Conservation (phyloP, 2,329 filamentous ascomycete species). For the Nakataea oryzae region DNA sequence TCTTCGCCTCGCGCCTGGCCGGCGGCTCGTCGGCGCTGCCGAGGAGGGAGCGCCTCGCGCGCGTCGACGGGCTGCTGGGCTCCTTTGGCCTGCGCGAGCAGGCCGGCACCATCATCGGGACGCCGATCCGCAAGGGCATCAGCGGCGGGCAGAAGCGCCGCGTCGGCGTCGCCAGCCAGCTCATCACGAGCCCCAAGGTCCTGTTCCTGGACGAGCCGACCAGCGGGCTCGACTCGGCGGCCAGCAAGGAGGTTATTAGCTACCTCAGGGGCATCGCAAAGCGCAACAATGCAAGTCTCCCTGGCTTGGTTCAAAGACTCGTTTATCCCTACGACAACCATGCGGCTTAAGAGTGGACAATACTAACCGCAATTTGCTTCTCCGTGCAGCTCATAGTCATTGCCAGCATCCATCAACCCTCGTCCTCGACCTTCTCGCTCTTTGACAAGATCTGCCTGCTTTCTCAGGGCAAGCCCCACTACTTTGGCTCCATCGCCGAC, state of each 20-base stretch:
- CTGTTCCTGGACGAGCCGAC: constrained; percentile 80
- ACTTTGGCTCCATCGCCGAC: constrained; percentile 53
- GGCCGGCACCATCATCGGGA: constrained; percentile 64
- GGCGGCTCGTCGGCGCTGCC: constrained; percentile 34
- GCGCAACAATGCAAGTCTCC: constrained; percentile 46
- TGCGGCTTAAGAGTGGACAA: not conserved
- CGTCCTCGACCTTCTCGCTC: constrained; percentile 65
- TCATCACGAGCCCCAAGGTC: constrained; percentile 72
- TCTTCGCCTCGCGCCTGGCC: constrained; percentile 64
- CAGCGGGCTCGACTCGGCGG: constrained; percentile 69
- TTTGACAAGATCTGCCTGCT: constrained; percentile 74
- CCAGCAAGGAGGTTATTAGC: constrained; percentile 65
- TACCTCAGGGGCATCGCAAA: constrained; percentile 59
- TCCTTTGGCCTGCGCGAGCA: constrained; percentile 66
- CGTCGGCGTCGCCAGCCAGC: constrained; percentile 67
- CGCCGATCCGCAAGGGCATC: constrained; percentile 72
- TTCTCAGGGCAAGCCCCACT: constrained; percentile 59
- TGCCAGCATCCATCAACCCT: constrained; percentile 78
- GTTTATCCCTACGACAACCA: not conserved
- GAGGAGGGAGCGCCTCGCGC: constrained; percentile 45
- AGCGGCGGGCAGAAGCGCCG: constrained; percentile 78
- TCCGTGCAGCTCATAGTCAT: constrained; percentile 57
- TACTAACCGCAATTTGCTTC: not conserved
- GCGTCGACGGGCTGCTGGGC: constrained; percentile 56
- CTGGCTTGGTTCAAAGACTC: not conserved